Conservation (phyloP, 345 rosid species). For the Hypericum androsaemum region DNA sequence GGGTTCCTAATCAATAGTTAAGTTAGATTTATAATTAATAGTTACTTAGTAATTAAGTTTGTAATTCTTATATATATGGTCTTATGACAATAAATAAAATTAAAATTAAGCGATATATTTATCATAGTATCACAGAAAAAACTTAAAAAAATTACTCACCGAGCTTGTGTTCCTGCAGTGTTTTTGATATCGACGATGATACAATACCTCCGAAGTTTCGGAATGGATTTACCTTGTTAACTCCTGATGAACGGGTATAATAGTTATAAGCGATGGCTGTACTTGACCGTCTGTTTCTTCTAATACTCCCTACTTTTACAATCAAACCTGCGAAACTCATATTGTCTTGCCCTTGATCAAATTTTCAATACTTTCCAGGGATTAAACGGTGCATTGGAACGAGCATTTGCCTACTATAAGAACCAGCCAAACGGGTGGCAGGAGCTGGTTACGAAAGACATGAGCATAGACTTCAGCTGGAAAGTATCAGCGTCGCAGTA, state of each 20-base stretch:
- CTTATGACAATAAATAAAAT: too few relatives aligned
- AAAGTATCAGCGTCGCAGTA: constrained; percentile 65
- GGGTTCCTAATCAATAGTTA: too few relatives aligned
- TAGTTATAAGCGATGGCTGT: not conserved
- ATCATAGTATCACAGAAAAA: too few relatives aligned
- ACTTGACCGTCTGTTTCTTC: not conserved
- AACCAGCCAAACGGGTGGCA: constrained; percentile 46
- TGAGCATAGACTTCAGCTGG: constrained; percentile 87
- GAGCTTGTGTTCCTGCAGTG: too few relatives aligned
- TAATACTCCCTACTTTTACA: not conserved
- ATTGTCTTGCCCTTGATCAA: not conserved
- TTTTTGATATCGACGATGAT: constrained; percentile 78
- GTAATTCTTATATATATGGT: too few relatives aligned
- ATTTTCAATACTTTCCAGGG: constrained; percentile 33
- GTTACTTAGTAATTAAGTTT: too few relatives aligned
- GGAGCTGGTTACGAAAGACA: constrained; percentile 58
- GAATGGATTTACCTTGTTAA: constrained; percentile 63
- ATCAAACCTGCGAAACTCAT: not conserved
- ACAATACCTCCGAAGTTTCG: constrained; percentile 54
- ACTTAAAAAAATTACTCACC: too few relatives aligned
- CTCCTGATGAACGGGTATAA: constrained; percentile 71
- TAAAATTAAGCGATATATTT: too few relatives aligned
- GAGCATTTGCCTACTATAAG: constrained; percentile 55
- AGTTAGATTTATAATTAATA: too few relatives aligned
- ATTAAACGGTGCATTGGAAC: constrained; percentile 52